These are phyloP conservation scores for Apiospora sp. DNA, from an alignment of 2,329 filamentous ascomycete species.

Conservation along the genomic window DNA sequence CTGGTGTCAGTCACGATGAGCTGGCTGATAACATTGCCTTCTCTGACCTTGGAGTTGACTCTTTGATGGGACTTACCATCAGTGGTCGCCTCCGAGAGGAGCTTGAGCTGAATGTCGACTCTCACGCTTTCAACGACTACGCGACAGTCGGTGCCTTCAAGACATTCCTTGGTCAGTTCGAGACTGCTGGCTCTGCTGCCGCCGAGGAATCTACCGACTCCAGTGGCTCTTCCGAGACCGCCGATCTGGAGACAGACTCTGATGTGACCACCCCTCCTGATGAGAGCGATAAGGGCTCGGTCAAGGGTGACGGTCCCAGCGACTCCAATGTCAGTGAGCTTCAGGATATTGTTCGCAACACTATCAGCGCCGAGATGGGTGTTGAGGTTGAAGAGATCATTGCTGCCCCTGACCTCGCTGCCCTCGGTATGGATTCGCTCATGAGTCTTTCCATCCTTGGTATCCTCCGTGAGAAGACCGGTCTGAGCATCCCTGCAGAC, in stretches of 20 bases:
- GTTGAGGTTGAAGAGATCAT: constrained; percentile 71
- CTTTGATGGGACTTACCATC: constrained; percentile 67
- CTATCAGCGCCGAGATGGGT: constrained; percentile 76
- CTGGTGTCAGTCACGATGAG: constrained; percentile 62
- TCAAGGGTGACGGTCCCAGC: constrained; percentile 49
- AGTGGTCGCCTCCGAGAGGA: constrained; percentile 65
- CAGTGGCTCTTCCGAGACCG: constrained; percentile 48
- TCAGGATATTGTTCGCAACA: constrained; percentile 65
- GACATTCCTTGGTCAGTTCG: constrained; percentile 48
- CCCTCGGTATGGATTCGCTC: constrained; percentile 66
- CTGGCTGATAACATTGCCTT: constrained; percentile 65
- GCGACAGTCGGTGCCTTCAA: constrained; percentile 64
- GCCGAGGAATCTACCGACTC: constrained; percentile 48
- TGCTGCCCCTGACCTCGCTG: constrained; percentile 61
- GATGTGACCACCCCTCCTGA: constrained; percentile 62
- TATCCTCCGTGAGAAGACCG: constrained; percentile 61
- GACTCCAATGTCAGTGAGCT: constrained; percentile 54
- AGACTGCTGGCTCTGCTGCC: constrained; percentile 37
- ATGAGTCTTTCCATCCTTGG: constrained; percentile 65
- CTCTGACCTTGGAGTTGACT: constrained; percentile 66
- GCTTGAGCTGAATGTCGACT: constrained; percentile 61
- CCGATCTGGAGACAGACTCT: constrained; percentile 57
- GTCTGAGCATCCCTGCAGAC: constrained; percentile 62
- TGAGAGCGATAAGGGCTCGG: constrained; percentile 58
- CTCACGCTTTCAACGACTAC: constrained; percentile 61